Evolutionary conservation across 495 filamentous ascomycete genomes (phyloP).

Genomic region (Aspergillus carlsbadensis): DNA sequence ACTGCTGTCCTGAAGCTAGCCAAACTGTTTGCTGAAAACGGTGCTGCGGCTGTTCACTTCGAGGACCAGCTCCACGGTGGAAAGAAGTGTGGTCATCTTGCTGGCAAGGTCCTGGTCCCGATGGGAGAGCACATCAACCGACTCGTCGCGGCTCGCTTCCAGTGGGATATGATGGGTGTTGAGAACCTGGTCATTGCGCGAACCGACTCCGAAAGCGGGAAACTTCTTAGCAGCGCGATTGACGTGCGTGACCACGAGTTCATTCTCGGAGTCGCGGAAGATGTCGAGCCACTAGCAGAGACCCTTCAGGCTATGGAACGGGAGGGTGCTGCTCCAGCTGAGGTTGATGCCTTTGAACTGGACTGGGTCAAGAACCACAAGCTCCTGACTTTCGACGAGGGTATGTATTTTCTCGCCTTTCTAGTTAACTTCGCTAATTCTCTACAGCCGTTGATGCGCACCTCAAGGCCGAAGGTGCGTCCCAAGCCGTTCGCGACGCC

Average conservation of each 20-base stretch:
- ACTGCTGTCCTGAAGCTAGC: slow-evolving; percentile 93
- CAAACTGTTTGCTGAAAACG: slow-evolving; percentile 98
- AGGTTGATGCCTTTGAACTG: slow-evolving; percentile 86
- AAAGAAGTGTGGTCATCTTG: slow-evolving; percentile 97
- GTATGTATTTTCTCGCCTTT: slow-evolving; percentile 26
- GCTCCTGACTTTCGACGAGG: slow-evolving; percentile 89
- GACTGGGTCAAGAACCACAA: slow-evolving; percentile 85
- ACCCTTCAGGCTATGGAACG: slow-evolving; percentile 88
- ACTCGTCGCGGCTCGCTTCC: slow-evolving; percentile 85
- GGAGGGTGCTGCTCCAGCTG: slow-evolving; percentile 67
- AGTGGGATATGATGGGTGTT: slow-evolving; percentile 96
- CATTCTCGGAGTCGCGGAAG: slow-evolving; percentile 80
- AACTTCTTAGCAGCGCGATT: slow-evolving; percentile 82
- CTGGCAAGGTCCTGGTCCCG: slow-evolving; percentile 94
- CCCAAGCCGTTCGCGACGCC: slow-evolving; percentile 57
- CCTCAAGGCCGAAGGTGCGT: slow-evolving; percentile 60
- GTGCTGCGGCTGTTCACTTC: slow-evolving; percentile 94
- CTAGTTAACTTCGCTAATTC: slow-evolving; percentile 16
- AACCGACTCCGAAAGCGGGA: slow-evolving; percentile 92
- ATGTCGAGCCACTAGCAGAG: slow-evolving; percentile 77
- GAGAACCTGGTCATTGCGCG: slow-evolving; percentile 94
- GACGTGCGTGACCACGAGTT: slow-evolving; percentile 95
- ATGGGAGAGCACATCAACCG: slow-evolving; percentile 95
- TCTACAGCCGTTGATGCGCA: slow-evolving; percentile 66
- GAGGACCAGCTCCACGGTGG: slow-evolving; percentile 97